phyloP scores from a whole-genome alignment of 2,329 filamentous ascomycete species.

The Alternaria solani region DNA sequence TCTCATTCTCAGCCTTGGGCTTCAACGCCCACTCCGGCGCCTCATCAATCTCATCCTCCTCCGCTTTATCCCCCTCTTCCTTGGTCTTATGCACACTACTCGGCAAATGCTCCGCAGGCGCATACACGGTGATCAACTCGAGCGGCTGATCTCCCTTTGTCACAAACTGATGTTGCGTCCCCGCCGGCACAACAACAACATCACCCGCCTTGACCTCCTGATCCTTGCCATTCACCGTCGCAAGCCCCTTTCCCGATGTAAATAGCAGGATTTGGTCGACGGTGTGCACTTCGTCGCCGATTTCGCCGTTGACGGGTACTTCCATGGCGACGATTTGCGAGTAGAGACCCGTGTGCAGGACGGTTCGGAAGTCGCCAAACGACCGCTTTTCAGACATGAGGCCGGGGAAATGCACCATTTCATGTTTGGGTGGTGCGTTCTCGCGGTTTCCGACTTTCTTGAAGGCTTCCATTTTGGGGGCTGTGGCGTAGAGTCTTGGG shows the following conservation, averaged over 20 bases:
- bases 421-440: slow-evolving; percentile 40
- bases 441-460: slow-evolving; percentile 41
- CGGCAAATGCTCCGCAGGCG: slow-evolving; percentile 68
- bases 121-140: slow-evolving; percentile 70
- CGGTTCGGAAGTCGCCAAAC: slow-evolving; percentile 67
- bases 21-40: slow-evolving; percentile 66
- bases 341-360: slow-evolving; percentile 70
- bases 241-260: slow-evolving; percentile 66
- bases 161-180: slow-evolving; percentile 71
- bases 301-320: slow-evolving; percentile 68
- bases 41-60: slow-evolving; percentile 68
- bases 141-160: slow-evolving; percentile 67
- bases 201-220: slow-evolving; percentile 65
- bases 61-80: slow-evolving; percentile 68
- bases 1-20: slow-evolving; percentile 67
- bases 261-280: slow-evolving; percentile 72
- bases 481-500: neutral
- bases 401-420: slow-evolving; percentile 69
- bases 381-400: slow-evolving; percentile 63
- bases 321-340: slow-evolving; percentile 71
- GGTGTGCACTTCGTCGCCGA: slow-evolving; percentile 71
- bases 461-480: slow-evolving; percentile 30
- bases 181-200: slow-evolving; percentile 69
- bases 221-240: slow-evolving; percentile 66
- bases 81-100: slow-evolving; percentile 69